These are phyloP conservation scores for Stellera chamaejasme DNA, from an alignment of 345 rosid genomes.

Conservation along the genomic window DNA sequence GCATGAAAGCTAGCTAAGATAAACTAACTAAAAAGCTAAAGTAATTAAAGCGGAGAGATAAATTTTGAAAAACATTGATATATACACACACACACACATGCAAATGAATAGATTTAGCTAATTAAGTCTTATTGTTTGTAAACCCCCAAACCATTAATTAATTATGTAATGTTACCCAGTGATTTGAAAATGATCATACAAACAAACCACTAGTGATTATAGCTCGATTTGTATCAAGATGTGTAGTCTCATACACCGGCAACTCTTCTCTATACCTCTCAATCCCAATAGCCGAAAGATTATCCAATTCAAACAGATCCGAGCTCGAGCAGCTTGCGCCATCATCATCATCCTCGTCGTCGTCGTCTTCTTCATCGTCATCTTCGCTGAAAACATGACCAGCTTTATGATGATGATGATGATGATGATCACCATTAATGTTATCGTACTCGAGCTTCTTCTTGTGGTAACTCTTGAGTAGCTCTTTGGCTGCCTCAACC, in stretches of 20 bases:
- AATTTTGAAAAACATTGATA: background rate
- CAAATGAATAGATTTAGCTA: background rate
- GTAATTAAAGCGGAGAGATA: too few relatives aligned
- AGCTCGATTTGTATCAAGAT: conserved; percentile 62
- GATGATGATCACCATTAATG: background rate
- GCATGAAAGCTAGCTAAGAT: conserved; percentile 7
- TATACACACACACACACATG: too few relatives aligned
- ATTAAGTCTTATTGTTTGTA: conserved; percentile 31
- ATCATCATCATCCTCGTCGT: conserved; percentile 46
- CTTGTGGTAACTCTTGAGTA: conserved; percentile 52
- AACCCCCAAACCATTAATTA: conserved; percentile 46
- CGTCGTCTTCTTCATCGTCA: conserved; percentile 11
- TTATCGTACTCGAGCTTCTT: conserved; percentile 24
- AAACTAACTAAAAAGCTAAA: background rate
- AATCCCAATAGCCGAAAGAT: conserved; percentile 66
- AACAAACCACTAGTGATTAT: conserved; percentile 51
- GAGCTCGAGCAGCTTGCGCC: conserved; percentile 85
- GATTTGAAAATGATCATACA: conserved; percentile 31
- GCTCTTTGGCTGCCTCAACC: conserved; percentile 59
- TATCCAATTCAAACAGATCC: conserved; percentile 86
- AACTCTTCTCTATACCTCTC: conserved; percentile 73
- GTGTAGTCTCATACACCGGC: conserved; percentile 92
- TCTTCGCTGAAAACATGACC: background rate
- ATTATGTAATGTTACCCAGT: conserved; percentile 4
- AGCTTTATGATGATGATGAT: too few relatives aligned